Base-by-base conservation (phyloP, 495 filamentous ascomycete species). In the Staphylotrichum longicolle region DNA sequence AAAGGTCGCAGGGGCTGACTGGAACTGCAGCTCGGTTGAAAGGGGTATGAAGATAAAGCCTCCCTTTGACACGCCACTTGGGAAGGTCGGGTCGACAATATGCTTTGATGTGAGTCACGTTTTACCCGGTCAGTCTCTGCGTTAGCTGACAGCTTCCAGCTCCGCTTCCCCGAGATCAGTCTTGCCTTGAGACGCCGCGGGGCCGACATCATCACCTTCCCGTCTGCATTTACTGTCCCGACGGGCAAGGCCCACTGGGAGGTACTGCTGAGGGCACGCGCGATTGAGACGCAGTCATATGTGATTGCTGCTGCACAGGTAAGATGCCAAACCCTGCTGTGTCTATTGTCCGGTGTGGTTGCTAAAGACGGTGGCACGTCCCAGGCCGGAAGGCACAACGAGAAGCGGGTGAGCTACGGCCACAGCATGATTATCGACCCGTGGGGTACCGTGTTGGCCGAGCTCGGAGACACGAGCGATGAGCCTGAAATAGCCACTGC, bases 171-270 rank as follows among this genome's bases (percentile, higher is more conserved):
- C 0, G 91, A 96, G 63, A 74, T 94, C 12, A 77, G 85, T 5
- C 78, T 97, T 15, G 82, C 81, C 12, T 81, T 49, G 82, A 86
- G 60, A 3, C 64, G 60, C 15, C 66, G 45, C 1, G 62, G 62
- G 34, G 90, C 90, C 12, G 84, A 96, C 50, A 78, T 96, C 55
- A 80, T 98, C 54, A 87, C 91, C 0, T 97, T 90, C 72, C 94
- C 93, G 3, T 91, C 88, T 1, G 93, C 94, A 14, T 98, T 97
- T 70, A 96, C 92, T 9, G 80, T 96, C 3, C 88, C 88, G 2
- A 97, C 94, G 0, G 93, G 94, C 0, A 77, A 77, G 50, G 91
- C 88, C 7, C 94, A 98, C 71, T 98, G 93, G 93, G 84, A 88
- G 63, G 72, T 81, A 0, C 74, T 98, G 1, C 75, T 98, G 7